Conservation (phyloP, 495 filamentous ascomycete genomes). For the Endocarpon pusillum region DNA sequence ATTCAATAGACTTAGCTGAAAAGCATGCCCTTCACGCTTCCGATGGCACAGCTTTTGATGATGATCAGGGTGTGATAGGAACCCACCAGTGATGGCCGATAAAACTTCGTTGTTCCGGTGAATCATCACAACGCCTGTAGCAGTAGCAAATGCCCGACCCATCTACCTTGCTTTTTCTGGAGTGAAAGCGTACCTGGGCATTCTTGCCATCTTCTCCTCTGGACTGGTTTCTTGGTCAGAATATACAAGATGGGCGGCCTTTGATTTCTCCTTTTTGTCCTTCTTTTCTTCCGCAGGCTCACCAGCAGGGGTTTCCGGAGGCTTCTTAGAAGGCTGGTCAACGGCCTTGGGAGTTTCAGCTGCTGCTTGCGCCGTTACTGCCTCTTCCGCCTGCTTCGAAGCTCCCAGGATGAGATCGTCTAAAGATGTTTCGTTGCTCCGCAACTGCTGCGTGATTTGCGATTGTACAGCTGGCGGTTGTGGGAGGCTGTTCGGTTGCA, state of each 20-base stretch:
- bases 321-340: constrained; percentile 3
- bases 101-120: too few relatives aligned
- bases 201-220: constrained; percentile 69
- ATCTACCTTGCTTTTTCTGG: too few relatives aligned
- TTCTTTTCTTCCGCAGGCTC: constrained; percentile 40
- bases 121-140: too few relatives aligned
- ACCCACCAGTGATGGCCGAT: too few relatives aligned
- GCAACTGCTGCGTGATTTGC: constrained; percentile 10
- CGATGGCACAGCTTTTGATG: too few relatives aligned
- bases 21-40: too few relatives aligned
- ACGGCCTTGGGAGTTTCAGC: constrained; percentile 2
- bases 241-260: constrained; percentile 57
- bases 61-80: too few relatives aligned
- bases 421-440: constrained; percentile 30
- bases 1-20: too few relatives aligned
- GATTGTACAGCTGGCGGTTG: constrained; percentile 22
- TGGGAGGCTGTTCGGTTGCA: constrained; percentile 13
- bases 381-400: constrained; percentile 20
- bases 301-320: constrained; percentile 9
- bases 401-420: constrained; percentile 42
- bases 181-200: constrained; percentile 61
- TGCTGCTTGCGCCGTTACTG: constrained; percentile 9
- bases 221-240: constrained; percentile 62
- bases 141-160: too few relatives aligned
- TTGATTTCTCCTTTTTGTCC: constrained; percentile 52